Evolutionary conservation across 331 rosid species (phyloP).

Genomic region (Malus hybrid): DNA sequence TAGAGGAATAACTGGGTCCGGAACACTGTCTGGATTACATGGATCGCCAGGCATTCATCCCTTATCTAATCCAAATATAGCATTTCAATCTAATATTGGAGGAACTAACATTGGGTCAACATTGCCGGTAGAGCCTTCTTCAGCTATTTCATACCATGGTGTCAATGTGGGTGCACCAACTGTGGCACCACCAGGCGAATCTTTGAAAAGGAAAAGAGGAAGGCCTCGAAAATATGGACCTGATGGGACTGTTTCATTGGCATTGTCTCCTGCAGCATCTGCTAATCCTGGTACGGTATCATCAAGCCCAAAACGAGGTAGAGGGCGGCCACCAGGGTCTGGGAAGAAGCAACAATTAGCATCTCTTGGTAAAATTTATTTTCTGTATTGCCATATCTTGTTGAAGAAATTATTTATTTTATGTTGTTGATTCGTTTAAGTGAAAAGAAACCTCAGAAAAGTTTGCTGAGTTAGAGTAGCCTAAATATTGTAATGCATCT

Average conservation of each 20-base stretch:
- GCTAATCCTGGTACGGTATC: constrained; percentile 33
- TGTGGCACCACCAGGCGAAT: constrained; percentile 42
- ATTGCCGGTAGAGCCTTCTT: constrained; percentile 58
- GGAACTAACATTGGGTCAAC: constrained; percentile 61
- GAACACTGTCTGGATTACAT: constrained; percentile 56
- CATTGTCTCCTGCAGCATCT: constrained; percentile 59
- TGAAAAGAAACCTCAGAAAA: background rate
- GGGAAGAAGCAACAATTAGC: constrained; percentile 89
- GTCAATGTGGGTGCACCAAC: constrained; percentile 57
- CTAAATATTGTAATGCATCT: background rate
- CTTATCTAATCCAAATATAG: constrained; percentile 48
- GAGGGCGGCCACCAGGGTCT: constrained; percentile 87
- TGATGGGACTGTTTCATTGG: constrained; percentile 79
- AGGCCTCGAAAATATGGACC: constrained; percentile 93
- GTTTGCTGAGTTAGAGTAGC: background rate
- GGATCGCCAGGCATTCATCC: constrained; percentile 51
- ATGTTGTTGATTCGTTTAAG: background rate
- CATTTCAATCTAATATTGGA: constrained; percentile 58
- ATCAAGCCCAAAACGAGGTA: constrained; percentile 55
- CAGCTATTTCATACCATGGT: constrained; percentile 53
- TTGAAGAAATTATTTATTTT: constrained; percentile 2
- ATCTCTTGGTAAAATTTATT: constrained; percentile 50
- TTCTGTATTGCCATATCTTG: background rate
- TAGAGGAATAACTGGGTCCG: constrained; percentile 59
- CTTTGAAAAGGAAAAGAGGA: constrained; percentile 82